phyloP scores from a whole-genome alignment of 768 basidiomycete species.

The Xanthoconium purpureum region DNA sequence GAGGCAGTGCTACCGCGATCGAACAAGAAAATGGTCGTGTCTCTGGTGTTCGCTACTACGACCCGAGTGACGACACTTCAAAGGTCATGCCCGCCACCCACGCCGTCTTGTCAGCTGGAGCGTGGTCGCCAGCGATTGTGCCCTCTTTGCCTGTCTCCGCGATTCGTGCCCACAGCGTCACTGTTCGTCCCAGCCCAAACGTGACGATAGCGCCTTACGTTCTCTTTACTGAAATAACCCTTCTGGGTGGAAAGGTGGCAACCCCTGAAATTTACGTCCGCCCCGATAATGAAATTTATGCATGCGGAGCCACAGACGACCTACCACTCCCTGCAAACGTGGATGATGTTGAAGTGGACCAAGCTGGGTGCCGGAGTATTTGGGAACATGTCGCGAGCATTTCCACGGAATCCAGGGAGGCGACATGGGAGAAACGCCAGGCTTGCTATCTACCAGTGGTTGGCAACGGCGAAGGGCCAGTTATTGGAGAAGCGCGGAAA shows the following conservation, averaged over 20 bases:
- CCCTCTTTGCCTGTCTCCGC: slow-evolving; percentile 55
- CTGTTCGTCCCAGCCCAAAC: slow-evolving; percentile 47
- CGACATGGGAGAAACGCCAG: slow-evolving; percentile 51
- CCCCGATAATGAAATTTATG: slow-evolving; percentile 66
- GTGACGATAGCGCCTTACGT: slow-evolving; percentile 67
- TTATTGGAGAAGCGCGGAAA: slow-evolving; percentile 59
- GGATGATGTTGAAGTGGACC: slow-evolving; percentile 65
- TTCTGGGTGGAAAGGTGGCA: slow-evolving; percentile 32
- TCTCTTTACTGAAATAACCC: slow-evolving; percentile 74
- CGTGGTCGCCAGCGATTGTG: slow-evolving; percentile 72
- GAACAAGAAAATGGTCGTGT: slow-evolving; percentile 42
- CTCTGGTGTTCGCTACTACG: slow-evolving; percentile 44
- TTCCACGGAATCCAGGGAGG: slow-evolving; percentile 53
- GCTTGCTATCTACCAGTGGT: slow-evolving; percentile 81
- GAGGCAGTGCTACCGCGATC: slow-evolving; percentile 46
- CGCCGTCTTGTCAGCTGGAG: slow-evolving; percentile 79
- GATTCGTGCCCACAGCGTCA: slow-evolving; percentile 72
- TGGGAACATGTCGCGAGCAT: slow-evolving; percentile 57
- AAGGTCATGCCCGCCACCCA: slow-evolving; percentile 56
- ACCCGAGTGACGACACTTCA: slow-evolving; percentile 18
- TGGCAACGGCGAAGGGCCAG: slow-evolving; percentile 52
- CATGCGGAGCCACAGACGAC: slow-evolving; percentile 78
- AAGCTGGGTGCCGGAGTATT: slow-evolving; percentile 53
- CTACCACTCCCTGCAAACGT: slow-evolving; percentile 64
- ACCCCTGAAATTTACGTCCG: slow-evolving; percentile 74